Conservation (phyloP, 2,329 filamentous ascomycete species). For the Fusarium nanum region DNA sequence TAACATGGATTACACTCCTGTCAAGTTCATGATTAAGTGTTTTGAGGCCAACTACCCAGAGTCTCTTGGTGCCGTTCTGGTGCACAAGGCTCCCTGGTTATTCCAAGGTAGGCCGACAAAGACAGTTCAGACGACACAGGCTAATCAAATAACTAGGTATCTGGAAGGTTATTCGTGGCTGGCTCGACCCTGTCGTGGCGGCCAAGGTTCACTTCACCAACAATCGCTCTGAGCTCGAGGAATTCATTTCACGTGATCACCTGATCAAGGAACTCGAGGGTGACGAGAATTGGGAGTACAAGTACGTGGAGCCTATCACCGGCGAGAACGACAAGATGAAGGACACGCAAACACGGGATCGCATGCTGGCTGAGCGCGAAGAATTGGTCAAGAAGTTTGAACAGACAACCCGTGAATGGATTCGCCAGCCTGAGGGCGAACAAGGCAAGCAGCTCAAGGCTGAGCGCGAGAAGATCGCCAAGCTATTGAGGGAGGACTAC, state of each 20-base stretch:
- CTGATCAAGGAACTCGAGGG: slow-evolving; percentile 89
- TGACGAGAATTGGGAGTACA: slow-evolving; percentile 84
- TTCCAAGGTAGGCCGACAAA: slow-evolving; percentile 79
- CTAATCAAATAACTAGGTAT: slow-evolving; percentile 68
- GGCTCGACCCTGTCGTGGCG: slow-evolving; percentile 97
- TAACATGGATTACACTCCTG: slow-evolving; percentile 98
- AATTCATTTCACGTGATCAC: slow-evolving; percentile 76
- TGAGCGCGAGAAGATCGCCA: slow-evolving; percentile 71
- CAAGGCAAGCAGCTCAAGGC: slow-evolving; percentile 62
- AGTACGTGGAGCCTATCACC: slow-evolving; percentile 78
- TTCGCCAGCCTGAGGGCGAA: slow-evolving; percentile 59
- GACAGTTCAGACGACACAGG: background rate
- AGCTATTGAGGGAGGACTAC: slow-evolving; percentile 77
- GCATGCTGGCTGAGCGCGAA: slow-evolving; percentile 71
- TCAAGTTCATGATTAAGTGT: slow-evolving; percentile 99
- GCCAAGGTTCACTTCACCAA: slow-evolving; percentile 94
- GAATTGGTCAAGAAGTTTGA: slow-evolving; percentile 80
- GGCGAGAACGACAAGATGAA: slow-evolving; percentile 84
- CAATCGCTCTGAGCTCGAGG: slow-evolving; percentile 79
- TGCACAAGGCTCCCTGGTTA: slow-evolving; percentile 97
- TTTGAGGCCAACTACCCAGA: slow-evolving; percentile 99
- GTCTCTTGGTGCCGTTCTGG: slow-evolving; percentile 86
- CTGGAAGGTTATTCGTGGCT: slow-evolving; percentile 94
- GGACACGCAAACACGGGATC: slow-evolving; percentile 70
- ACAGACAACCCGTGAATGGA: slow-evolving; percentile 79